Evolutionary conservation across 495 filamentous ascomycete genomes (phyloP).

Genomic region (Penicillium chermesinum): DNA sequence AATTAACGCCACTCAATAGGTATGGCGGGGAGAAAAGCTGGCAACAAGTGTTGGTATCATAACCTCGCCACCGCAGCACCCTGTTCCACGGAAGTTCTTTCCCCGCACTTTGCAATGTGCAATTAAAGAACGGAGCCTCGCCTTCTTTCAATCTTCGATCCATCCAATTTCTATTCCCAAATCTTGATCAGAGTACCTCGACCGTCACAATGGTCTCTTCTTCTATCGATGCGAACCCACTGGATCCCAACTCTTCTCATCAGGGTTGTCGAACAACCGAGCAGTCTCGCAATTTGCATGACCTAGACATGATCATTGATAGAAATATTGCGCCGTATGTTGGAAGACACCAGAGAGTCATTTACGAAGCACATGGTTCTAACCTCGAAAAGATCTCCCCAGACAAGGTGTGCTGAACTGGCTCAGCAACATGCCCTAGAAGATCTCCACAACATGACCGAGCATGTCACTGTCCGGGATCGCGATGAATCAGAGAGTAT

Average conservation of each 20-base stretch:
- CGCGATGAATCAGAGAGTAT: conserved; percentile 9
- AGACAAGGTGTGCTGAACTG: conserved; percentile 20
- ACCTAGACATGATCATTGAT: conserved; percentile 10
- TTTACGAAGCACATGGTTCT: background rate
- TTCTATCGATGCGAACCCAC: conserved; percentile 13
- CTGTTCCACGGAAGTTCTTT: conserved; percentile 5
- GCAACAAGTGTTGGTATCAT: conserved; percentile 22
- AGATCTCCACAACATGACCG: conserved; percentile 18
- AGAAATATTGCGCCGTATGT: conserved; percentile 25
- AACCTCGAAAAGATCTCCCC: conserved; percentile 13
- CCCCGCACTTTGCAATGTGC: conserved; percentile 14
- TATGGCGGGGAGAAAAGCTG: background rate
- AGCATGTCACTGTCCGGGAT: conserved; percentile 13
- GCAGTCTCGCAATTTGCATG: conserved; percentile 6
- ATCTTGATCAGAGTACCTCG: background rate
- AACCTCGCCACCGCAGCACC: conserved; percentile 15
- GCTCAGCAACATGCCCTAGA: conserved; percentile 26
- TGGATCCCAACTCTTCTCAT: conserved; percentile 16
- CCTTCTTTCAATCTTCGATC: background rate
- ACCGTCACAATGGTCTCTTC: conserved; percentile 17
- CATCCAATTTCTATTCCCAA: background rate
- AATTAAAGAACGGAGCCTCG: background rate
- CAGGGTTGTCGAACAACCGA: background rate
- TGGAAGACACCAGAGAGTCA: too few species aligned
- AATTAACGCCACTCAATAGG: background rate